phyloP scores from a whole-genome alignment of 2,329 filamentous ascomycete genomes.

The Albifimbria verrucaria region DNA sequence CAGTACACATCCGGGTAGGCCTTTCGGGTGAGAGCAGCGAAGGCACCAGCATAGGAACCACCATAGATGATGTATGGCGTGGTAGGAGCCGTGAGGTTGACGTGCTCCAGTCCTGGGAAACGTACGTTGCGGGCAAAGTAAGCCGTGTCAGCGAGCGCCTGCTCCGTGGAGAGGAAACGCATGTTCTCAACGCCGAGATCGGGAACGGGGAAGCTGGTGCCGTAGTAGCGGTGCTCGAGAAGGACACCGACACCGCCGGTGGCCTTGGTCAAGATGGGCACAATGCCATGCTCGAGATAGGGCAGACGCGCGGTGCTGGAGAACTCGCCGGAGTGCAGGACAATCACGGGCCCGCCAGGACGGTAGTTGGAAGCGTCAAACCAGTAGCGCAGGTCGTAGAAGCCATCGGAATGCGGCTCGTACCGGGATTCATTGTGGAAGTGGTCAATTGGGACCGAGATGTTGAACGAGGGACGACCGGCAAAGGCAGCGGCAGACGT shows the following conservation, averaged over 20 bases:
- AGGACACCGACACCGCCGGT: constrained; percentile 75
- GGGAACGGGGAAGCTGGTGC: constrained; percentile 65
- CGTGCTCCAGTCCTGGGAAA: constrained; percentile 66
- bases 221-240: constrained; percentile 86
- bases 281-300: constrained; percentile 75
- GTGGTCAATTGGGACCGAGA: constrained; percentile 65
- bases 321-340: constrained; percentile 72
- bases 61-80: constrained; percentile 78
- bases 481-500: background rate
- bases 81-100: constrained; percentile 61
- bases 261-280: constrained; percentile 65
- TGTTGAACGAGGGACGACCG: constrained; percentile 17
- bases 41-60: constrained; percentile 78
- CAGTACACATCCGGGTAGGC: constrained; percentile 76
- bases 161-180: constrained; percentile 79
- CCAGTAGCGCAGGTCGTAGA: constrained; percentile 76
- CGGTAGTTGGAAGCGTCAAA: constrained; percentile 76
- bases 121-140: constrained; percentile 75
- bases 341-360: constrained; percentile 75
- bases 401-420: constrained; percentile 68
- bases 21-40: constrained; percentile 72
- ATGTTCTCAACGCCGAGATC: constrained; percentile 67
- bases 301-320: constrained; percentile 59
- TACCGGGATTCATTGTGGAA: constrained; percentile 79
- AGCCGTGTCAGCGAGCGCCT: constrained; percentile 75